A percentile compares a stretch with the other conserved stretches of the same genome.
Evolutionary conservation across 129 eudicot species (phyloP).

Genomic region (Flaveria trinervia): DNA sequence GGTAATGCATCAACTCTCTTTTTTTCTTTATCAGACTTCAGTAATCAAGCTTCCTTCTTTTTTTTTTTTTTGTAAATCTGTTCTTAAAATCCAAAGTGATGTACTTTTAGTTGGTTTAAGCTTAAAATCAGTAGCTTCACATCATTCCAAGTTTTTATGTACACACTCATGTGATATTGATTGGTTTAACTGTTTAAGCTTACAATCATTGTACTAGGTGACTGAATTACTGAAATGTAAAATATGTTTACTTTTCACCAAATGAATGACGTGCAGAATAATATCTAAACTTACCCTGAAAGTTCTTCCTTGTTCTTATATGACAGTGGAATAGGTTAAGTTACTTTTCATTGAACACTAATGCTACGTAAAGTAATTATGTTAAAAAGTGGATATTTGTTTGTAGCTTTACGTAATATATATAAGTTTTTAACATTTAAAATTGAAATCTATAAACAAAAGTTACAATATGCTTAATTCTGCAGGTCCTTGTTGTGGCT

Average conservation of each 20-base stretch:
- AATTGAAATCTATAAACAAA: not conserved
- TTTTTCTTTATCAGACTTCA: not conserved
- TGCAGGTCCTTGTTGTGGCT: slow-evolving; percentile 86
- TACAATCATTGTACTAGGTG: not conserved
- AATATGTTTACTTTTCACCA: not conserved
- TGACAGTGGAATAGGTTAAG: not conserved
- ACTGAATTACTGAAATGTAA: not conserved
- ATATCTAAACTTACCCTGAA: not conserved
- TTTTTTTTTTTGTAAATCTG: not conserved
- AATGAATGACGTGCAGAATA: not conserved
- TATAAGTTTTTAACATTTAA: not conserved
- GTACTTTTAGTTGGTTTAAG: not conserved
- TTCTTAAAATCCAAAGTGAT: not conserved
- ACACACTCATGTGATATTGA: not conserved
- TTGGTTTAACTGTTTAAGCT: not conserved
- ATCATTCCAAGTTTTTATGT: not conserved
- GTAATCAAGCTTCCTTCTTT: not conserved
- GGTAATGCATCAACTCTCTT: slow-evolving; percentile 45
- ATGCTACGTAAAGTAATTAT: not conserved
- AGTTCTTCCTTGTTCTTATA: not conserved
- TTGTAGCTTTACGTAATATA: not conserved
- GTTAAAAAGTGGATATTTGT: not conserved
- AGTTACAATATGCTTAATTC: slow-evolving; percentile 4
- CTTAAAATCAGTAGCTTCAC: not conserved
- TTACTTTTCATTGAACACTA: slow-evolving; percentile 12